Percentiles rank a stretch among this genome's conserved stretches.
These are phyloP conservation scores for Neonectria neomacrospora DNA, from an alignment of 2,329 filamentous ascomycete species.

Conservation along the genomic window DNA sequence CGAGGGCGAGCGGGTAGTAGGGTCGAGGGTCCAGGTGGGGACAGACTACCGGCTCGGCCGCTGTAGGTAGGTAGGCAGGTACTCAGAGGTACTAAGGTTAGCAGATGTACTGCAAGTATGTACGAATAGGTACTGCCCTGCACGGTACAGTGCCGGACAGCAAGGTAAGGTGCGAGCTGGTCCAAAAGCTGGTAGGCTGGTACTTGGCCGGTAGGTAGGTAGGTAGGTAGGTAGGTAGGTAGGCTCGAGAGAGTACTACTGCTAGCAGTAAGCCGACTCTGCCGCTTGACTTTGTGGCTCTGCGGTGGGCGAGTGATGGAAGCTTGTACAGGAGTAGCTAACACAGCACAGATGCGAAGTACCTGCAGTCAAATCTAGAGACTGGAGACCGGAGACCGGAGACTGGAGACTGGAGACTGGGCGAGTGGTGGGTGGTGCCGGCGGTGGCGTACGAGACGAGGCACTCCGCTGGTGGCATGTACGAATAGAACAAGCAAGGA, in stretches of 20 bases:
- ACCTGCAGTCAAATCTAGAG: neutral
- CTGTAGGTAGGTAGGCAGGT: too few relatives aligned
- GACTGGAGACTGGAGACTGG: neutral
- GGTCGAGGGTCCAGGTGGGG: constrained; percentile 20
- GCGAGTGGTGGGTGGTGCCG: constrained; percentile 11
- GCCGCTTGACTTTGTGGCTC: constrained; percentile 1
- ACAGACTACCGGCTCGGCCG: constrained; percentile 18
- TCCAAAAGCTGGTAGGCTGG: neutral
- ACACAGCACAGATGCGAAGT: neutral
- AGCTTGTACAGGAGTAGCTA: constrained; percentile 23
- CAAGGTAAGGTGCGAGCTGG: too few relatives aligned
- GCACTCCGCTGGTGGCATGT: neutral
- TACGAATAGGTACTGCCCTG: neutral
- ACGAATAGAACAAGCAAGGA: neutral
- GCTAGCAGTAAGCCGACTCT: neutral
- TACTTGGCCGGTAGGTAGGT: constrained; percentile 4
- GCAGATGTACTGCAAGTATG: too few relatives aligned
- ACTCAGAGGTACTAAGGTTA: too few relatives aligned
- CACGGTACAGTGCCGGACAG: neutral
- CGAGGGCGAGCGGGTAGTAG: constrained; percentile 21
- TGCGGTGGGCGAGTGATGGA: neutral
- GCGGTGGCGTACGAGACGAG: constrained; percentile 15
- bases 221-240: too few relatives aligned
- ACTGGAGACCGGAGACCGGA: too few relatives aligned
- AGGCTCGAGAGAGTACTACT: neutral